A percentile compares a stretch with the other conserved stretches of the same genome.
Evolutionary conservation across 176 grass and related monocot genomes (phyloP).

Genomic region (Alloteropsis semialata): DNA sequence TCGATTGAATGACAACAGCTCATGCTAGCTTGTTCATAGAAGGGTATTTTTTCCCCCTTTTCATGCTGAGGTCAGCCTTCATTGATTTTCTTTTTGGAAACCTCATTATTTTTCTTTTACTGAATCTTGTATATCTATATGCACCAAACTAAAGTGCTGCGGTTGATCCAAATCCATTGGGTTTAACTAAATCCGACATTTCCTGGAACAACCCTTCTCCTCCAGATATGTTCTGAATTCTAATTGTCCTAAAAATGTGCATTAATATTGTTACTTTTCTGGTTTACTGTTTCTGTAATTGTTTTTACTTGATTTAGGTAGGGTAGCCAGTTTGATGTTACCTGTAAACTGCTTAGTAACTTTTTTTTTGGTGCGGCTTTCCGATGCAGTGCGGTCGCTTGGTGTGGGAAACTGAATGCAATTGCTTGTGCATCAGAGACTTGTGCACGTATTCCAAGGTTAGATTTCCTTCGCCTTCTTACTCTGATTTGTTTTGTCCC

Average conservation of each 20-base stretch:
- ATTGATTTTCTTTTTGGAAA: too few species aligned
- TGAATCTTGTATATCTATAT: too few species aligned
- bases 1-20: neutral
- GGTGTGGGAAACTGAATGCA: constrained; percentile 85
- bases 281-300: neutral
- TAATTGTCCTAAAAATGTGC: neutral
- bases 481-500: neutral
- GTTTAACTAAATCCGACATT: neutral
- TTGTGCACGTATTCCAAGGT: constrained; percentile 89
- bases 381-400: constrained; percentile 70
- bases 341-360: neutral
- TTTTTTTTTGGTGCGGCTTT: neutral
- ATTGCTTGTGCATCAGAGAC: constrained; percentile 96
- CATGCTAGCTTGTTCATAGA: neutral
- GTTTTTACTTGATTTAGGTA: constrained; percentile 14
- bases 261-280: neutral
- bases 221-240: neutral
- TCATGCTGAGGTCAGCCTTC: neutral
- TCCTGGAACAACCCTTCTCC: neutral
- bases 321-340: neutral
- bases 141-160: too few species aligned
- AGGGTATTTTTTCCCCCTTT: neutral
- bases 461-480: constrained; percentile 4
- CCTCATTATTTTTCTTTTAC: too few species aligned
- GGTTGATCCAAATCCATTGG: neutral